Base-by-base conservation (phyloP, 2,329 filamentous ascomycete species). In the Rutstroemia sydowiana region DNA sequence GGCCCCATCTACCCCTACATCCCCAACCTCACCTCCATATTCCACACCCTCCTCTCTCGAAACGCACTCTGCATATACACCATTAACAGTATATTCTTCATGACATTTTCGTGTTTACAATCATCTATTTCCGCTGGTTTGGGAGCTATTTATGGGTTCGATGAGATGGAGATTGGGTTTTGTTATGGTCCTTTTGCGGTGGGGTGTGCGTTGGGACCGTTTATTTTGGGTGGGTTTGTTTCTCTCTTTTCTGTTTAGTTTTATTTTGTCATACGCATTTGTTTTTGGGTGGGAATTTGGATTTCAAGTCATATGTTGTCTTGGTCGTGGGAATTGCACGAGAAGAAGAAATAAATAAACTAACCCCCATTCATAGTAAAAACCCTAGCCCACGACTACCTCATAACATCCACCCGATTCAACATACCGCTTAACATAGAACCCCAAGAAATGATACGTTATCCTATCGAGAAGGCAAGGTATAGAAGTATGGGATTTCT, bases 121-220 rank as follows among this genome's bases (percentile, higher is more conserved):
- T 69, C 72, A 2, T 66, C 68, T 1, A 66, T 75, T 3, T 74
- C 76, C 0, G 71, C 71, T 5, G 67, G 73, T 3, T 74, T 76
- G 55, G 60, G 66, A 11, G 53, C 68, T 5, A 68, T 73, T 3
- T 79, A 78, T 56, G 61, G 65, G 20, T 73, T 75, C 60, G 65
- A 68, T 26, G 37, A 62, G 20, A 51, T 64, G 3, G 49, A 65
- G 57, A 49, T 58, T 5, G 61, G 61, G 2, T 43, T 63, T 5
- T 51, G 51, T 14, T 63, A 61, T 47, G 34, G 61, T 2, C 59
- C 59, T 3, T 55, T 56, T n/a, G 57, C 55, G 13, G 18, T 48
- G 18, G 52, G 54, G 14, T 45, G 31, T 16, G 14, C 18, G 11
- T 5, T 55, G 1, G 37, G 21, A 20, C 13, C 53, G 20, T 37